Evolutionary conservation across 78 protist species (phyloP).

Genomic region (Trichosphaerium sp.): DNA sequence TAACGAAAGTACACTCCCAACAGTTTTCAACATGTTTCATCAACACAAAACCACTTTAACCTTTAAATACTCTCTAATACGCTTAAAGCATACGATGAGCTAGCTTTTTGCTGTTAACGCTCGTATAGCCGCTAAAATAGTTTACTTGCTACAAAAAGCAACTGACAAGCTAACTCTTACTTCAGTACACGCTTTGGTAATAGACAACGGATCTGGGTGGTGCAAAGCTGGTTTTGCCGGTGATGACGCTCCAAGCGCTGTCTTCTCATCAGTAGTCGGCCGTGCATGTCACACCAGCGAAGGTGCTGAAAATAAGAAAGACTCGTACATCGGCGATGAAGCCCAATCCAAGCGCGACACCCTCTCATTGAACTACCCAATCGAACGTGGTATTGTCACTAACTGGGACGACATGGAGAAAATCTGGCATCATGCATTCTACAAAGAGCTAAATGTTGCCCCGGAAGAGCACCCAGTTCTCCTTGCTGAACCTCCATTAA

Average conservation of each 20-base stretch:
- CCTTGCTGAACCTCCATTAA: constrained; percentile 87
- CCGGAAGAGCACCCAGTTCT: constrained; percentile 91
- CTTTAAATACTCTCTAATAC: too few species aligned
- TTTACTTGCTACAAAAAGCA: too few species aligned
- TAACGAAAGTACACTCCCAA: too few species aligned
- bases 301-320: constrained; percentile 34
- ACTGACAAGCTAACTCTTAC: too few species aligned
- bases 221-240: constrained; percentile 72
- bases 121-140: too few species aligned
- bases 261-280: constrained; percentile 65
- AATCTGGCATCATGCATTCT: constrained; percentile 90
- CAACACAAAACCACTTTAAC: too few species aligned
- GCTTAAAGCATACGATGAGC: too few species aligned
- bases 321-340: constrained; percentile 67
- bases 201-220: constrained; percentile 59
- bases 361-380: constrained; percentile 41
- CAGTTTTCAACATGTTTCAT: too few species aligned
- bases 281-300: constrained; percentile 35
- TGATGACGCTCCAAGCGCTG: constrained; percentile 61
- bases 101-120: too few species aligned
- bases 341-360: constrained; percentile 63
- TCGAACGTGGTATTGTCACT: constrained; percentile 30
- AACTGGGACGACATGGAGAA: constrained; percentile 77
- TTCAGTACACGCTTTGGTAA: constrained; percentile 5
- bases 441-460: constrained; percentile 73